Evolutionary conservation across 192 early-diverging fungal species (phyloP).

Genomic region (Coemansia sp.): DNA sequence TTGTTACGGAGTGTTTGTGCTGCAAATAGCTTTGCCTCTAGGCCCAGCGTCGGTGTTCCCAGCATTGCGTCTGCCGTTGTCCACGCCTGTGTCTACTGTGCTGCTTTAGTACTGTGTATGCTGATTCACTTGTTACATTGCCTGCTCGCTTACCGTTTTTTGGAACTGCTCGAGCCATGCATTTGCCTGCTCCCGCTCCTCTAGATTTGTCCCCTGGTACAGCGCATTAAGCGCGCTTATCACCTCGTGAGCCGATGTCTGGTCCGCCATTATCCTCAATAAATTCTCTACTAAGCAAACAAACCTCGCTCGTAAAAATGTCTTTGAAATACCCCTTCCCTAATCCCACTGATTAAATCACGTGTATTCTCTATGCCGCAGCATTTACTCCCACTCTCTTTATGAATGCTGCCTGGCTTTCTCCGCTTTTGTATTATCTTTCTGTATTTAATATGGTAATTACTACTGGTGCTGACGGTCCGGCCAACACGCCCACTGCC

Average conservation of each 20-base stretch:
- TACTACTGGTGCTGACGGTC: conserved; percentile 9
- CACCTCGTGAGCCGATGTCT: conserved; percentile 22
- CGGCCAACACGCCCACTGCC: conserved; percentile 16
- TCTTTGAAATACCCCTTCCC: not conserved
- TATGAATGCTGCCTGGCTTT: not conserved
- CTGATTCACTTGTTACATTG: not conserved
- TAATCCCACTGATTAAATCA: not conserved
- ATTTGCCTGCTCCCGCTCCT: conserved; percentile 59
- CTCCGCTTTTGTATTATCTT: not conserved
- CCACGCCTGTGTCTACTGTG: conserved; percentile 78
- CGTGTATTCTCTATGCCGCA: not conserved
- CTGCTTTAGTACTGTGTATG: not conserved
- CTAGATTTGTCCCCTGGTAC: conserved; percentile 38
- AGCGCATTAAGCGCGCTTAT: conserved; percentile 44
- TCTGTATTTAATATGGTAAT: conserved; percentile 20
- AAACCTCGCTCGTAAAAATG: too few relatives aligned
- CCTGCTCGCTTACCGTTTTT: conserved; percentile 65
- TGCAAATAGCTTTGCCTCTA: conserved; percentile 78
- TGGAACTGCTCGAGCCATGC: conserved; percentile 85
- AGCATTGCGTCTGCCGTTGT: conserved; percentile 74
- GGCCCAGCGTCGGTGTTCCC: conserved; percentile 53
- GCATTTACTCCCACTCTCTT: not conserved
- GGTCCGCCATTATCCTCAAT: conserved; percentile 9
- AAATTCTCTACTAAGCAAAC: too few relatives aligned
- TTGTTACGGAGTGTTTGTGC: conserved; percentile 93